phyloP scores from a whole-genome alignment of 2,329 filamentous ascomycete species.

The Aspergillus melleus region DNA sequence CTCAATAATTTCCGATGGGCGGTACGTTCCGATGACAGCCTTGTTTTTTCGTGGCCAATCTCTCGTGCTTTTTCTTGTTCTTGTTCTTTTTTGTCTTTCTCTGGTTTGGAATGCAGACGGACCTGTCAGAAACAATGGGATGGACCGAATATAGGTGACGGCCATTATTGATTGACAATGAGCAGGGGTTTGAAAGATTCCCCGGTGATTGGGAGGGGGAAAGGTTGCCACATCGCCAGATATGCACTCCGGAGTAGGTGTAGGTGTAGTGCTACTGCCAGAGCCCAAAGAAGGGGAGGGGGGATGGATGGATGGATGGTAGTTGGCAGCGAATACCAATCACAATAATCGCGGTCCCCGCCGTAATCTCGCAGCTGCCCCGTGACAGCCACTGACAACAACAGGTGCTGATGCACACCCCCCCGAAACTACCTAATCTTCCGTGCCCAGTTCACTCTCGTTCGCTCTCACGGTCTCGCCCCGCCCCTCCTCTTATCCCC shows the following conservation, averaged over 20 bases:
- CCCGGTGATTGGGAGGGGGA: neutral
- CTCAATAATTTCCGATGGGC: neutral
- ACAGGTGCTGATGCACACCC: neutral
- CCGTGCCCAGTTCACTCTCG: neutral
- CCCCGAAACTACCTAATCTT: neutral
- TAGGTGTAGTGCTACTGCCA: neutral
- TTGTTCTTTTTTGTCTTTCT: no score
- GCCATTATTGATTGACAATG: neutral
- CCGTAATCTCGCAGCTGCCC: constrained; percentile 13
- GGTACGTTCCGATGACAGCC: neutral
- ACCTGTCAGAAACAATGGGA: neutral
- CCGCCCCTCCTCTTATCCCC: no score
- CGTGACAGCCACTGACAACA: constrained; percentile 8
- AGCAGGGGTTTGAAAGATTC: neutral
- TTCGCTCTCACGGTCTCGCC: neutral
- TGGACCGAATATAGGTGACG: neutral
- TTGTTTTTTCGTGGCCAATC: neutral
- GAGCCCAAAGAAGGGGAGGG: neutral
- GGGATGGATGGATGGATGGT: no score
- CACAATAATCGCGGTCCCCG: constrained; percentile 7
- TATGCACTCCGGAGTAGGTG: neutral
- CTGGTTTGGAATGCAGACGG: neutral
- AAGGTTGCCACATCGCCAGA: neutral
- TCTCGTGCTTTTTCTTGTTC: no score
- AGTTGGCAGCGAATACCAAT: constrained; percentile 10